Evolutionary conservation across 2,329 filamentous ascomycete genomes (phyloP), one percentile per base, ranked within the genome.

Genomic region (Hirsutella thompsonii): DNA sequence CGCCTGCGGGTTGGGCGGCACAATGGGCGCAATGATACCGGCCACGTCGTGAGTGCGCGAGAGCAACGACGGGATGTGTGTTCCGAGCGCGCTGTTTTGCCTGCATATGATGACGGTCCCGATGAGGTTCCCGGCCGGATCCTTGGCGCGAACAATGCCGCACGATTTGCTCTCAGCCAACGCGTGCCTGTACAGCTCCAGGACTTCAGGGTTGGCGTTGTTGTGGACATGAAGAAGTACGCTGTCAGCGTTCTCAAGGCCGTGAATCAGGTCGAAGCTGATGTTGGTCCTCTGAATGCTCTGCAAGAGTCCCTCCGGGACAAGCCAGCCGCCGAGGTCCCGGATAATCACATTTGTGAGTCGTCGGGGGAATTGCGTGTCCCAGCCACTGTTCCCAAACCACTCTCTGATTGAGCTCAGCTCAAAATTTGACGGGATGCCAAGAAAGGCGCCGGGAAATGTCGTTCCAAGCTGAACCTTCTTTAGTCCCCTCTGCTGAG

Each of bases 361-460:
- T 13, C 70, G 66, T 10, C 69, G 66, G 3, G 73, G 71, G 44
- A 74, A 76, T 37, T 74, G 67, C 0, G 68, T 81, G 52, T 93
- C 88, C 89, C 89, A 95, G 13, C 90, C 89, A 37, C 88, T 74
- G 48, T 81, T 85, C n/a, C 81, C 76, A 57, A 95, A 94, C 89
- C 89, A 96, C 36, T 84, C 77, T 48, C 72, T 75, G 32, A 68
- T 57, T 16, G 63, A 63, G 38, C 69, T 58, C 26, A 55, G 52
- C 32, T 60, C 57, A 2, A 72, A 67, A 4, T 72, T 68, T 2
- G 70, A 63, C 0, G 89, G 88, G 9, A 94, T 83, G 0, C 89
- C 90, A 0, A 86, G 74, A 53, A 89, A 95, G 20, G 94, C 77
- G n/a, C 81, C 84, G 0, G 89, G 89, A 28, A 94, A 76, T 1